Evolutionary conservation across 2,329 filamentous ascomycete species (phyloP), one percentile per base, ranked within the genome.

Genomic region (Stenocarpella maydis): DNA sequence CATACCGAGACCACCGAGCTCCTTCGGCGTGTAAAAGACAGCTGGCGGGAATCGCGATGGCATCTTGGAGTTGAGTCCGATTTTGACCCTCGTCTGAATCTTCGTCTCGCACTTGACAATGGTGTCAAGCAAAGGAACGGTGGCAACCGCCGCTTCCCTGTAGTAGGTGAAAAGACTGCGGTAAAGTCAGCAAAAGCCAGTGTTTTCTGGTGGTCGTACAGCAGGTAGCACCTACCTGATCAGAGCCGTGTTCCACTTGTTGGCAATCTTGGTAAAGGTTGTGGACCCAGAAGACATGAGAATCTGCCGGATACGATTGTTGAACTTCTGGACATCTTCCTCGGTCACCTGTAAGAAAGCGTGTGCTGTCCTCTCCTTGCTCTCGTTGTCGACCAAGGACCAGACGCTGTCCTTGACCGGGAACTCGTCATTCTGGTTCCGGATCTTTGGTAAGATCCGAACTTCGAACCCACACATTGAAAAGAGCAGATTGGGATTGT

Each of bases 101-200:
- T 99, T 99, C 17, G 97, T 99, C 82, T 99, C 96, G 75, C 96
- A 99, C 82, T 99, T 99, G 79, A 99, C 96, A 75, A 99, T 99
- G 0, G 95, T 98, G 78, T 99, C 96, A 3, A 99, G 87, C 5
- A 99, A 85, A 71, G 94, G 92, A 71, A 98, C 93, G 0, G 97
- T 99, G 0, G 95, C 97, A 1, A 98, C 95, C 19, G 96, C 96
- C 58, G 96, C 96, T 79, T 99, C 96, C 79, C 96, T 93, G 78
- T 99, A 99, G 81, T 99, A 99, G 0, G 96, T 98, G 82, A 99
- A 99, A 31, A 99, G 87, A n/a, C n/a, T n/a, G n/a, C n/a, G n/a
- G n/a, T n/a, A n/a, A n/a, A n/a, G n/a, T n/a, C n/a, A n/a, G n/a
- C n/a, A n/a, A n/a, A n/a, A n/a, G n/a, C n/a, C n/a, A n/a, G n/a